These are phyloP conservation scores for Mycena sp. DNA, from an alignment of 1,284 basidiomycete species.

Conservation along the genomic window DNA sequence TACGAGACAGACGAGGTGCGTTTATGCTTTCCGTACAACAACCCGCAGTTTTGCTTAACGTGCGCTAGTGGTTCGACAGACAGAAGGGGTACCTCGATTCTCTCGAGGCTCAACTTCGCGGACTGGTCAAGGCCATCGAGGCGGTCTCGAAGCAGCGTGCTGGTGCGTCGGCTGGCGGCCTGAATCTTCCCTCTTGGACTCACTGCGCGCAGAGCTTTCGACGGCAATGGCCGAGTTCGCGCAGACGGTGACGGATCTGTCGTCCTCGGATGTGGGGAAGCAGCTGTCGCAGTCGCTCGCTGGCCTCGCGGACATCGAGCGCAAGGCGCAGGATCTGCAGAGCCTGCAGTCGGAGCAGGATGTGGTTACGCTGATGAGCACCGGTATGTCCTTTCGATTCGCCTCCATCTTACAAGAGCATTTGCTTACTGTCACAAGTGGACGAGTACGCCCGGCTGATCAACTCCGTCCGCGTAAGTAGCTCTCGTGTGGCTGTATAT, in stretches of 20 bases:
- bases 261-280: slow-evolving; percentile 79
- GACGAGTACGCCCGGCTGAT: slow-evolving; percentile 96
- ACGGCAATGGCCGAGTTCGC: slow-evolving; percentile 77
- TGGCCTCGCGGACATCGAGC: slow-evolving; percentile 78
- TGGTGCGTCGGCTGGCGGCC: slow-evolving; percentile 51
- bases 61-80: slow-evolving; percentile 87
- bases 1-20: slow-evolving; percentile 94
- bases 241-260: slow-evolving; percentile 70
- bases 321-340: slow-evolving; percentile 75
- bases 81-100: slow-evolving; percentile 89
- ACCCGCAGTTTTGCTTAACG: too few relatives aligned
- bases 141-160: slow-evolving; percentile 82
- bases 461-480: slow-evolving; percentile 84
- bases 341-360: slow-evolving; percentile 82
- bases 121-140: slow-evolving; percentile 88
- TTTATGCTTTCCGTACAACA: too few relatives aligned
- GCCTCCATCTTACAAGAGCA: neutral
- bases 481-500: too few relatives aligned
- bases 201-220: slow-evolving; percentile 68
- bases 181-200: neutral
- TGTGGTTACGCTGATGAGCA: slow-evolving; percentile 79
- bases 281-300: slow-evolving; percentile 75
- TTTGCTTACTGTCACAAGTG: slow-evolving; percentile 53
- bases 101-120: slow-evolving; percentile 89
- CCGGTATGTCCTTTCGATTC: slow-evolving; percentile 54